These are phyloP conservation scores for Purpureocillium takamizusanense DNA, from an alignment of 2,329 filamentous ascomycete genomes.

Conservation along the genomic window DNA sequence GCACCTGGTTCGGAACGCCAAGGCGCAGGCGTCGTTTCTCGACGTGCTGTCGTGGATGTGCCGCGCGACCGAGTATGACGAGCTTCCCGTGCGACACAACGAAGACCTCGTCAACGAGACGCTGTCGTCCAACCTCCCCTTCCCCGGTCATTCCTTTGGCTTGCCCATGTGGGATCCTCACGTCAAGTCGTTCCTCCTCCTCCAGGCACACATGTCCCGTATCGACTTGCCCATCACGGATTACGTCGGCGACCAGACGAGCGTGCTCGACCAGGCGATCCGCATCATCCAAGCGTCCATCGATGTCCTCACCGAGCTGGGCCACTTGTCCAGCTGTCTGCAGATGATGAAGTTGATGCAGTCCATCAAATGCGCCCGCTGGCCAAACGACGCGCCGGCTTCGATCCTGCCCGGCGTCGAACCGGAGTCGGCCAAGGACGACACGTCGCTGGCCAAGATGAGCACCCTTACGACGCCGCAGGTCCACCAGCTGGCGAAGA, in stretches of 20 bases:
- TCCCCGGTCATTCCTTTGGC: slow-evolving; percentile 48
- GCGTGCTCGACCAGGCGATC: slow-evolving; percentile 88
- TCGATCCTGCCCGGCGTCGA: slow-evolving; percentile 71
- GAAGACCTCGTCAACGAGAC: slow-evolving; percentile 96
- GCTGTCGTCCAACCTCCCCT: slow-evolving; percentile 71
- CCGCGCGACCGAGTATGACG: slow-evolving; percentile 89
- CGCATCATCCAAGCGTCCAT: slow-evolving; percentile 95
- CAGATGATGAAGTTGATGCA: slow-evolving; percentile 82
- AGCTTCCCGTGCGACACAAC: slow-evolving; percentile 94
- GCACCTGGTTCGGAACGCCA: slow-evolving; percentile 68
- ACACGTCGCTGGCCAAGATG: slow-evolving; percentile 34
- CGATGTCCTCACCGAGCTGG: slow-evolving; percentile 87
- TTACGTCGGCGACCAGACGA: slow-evolving; percentile 89
- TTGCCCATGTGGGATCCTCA: slow-evolving; percentile 98
- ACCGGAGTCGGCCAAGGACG: slow-evolving; percentile 28
- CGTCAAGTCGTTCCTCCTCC: slow-evolving; percentile 86
- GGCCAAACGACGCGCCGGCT: slow-evolving; percentile 74
- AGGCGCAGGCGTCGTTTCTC: slow-evolving; percentile 64
- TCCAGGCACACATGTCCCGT: slow-evolving; percentile 92
- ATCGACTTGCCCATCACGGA: slow-evolving; percentile 90
- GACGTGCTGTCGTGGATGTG: slow-evolving; percentile 91
- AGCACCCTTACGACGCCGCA: slow-evolving; percentile 24
- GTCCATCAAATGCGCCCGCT: slow-evolving; percentile 84
- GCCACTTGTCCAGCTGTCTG: slow-evolving; percentile 65
- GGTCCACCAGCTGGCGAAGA: slow-evolving; percentile 34